Evolutionary conservation across 495 filamentous ascomycete genomes (phyloP).

Genomic region (Aspergillus ostianus): DNA sequence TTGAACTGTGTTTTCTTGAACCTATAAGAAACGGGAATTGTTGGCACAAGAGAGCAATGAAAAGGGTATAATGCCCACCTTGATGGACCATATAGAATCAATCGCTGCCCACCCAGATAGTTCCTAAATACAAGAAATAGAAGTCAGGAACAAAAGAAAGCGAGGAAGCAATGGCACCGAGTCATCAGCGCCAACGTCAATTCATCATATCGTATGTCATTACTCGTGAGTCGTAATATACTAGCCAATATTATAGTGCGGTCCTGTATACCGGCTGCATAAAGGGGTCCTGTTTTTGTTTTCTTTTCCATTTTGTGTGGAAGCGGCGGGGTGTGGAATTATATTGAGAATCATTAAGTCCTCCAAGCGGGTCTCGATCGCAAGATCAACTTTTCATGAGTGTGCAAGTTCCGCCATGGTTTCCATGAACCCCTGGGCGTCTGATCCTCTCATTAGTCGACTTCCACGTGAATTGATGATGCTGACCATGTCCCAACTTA

Average conservation of each 20-base stretch:
- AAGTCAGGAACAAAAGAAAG: not conserved
- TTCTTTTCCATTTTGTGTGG: not conserved
- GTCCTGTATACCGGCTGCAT: constrained; percentile 9
- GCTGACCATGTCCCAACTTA: constrained; percentile 14
- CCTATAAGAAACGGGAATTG: not conserved
- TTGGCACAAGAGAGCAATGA: not conserved
- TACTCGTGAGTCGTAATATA: constrained; percentile 16
- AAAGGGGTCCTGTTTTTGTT: constrained; percentile 1
- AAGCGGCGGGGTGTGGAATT: not conserved
- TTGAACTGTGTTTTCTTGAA: not conserved
- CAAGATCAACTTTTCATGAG: not conserved
- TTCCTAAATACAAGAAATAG: not conserved
- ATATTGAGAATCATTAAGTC: not conserved
- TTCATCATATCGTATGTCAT: constrained; percentile 16
- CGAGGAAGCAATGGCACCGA: constrained; percentile 1
- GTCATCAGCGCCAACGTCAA: constrained; percentile 7
- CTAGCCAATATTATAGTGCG: not conserved
- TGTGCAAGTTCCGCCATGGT: constrained; percentile 2
- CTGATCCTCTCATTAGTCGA: constrained; percentile 20
- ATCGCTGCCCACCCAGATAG: constrained; percentile 7
- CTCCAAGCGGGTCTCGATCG: not conserved
- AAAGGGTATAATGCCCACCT: not conserved
- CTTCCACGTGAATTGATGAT: not conserved
- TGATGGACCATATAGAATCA: not conserved
- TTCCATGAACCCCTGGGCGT: constrained; percentile 34